phyloP scores from a whole-genome alignment of 1,139 yeast genomes.

The Kodamaea sp. region DNA sequence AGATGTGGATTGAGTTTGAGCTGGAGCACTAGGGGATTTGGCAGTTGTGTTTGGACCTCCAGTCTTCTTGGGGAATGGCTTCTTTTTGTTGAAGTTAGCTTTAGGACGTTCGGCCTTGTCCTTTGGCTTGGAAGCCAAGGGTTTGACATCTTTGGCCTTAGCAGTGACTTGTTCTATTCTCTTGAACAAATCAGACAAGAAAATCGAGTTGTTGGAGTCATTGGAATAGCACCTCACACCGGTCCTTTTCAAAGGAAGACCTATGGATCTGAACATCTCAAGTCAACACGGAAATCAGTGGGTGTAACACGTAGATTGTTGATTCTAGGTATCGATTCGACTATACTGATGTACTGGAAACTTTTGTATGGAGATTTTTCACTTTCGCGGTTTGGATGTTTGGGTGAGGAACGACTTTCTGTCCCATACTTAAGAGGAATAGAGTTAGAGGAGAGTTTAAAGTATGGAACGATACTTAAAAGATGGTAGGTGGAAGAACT shows the following conservation, averaged over 20 bases:
- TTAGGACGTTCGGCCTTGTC: conserved; percentile 14
- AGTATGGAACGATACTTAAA: too few species aligned
- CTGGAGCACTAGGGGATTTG: neutral
- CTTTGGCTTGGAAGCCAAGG: too few species aligned
- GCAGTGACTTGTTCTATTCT: conserved; percentile 36
- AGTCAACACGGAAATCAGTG: too few species aligned
- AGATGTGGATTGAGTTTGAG: neutral
- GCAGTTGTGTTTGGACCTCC: neutral
- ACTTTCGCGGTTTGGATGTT: conserved; percentile 7
- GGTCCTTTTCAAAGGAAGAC: conserved; percentile 7
- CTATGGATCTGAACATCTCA: conserved; percentile 8
- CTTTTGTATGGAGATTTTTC: conserved; percentile 9
- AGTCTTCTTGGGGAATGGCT: conserved; percentile 2
- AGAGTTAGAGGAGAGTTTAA: too few species aligned
- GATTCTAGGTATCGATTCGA: too few species aligned
- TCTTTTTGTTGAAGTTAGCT: conserved; percentile 8
- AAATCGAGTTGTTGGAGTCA: conserved; percentile 14
- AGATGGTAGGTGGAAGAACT: too few species aligned
- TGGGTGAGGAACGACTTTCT: conserved; percentile 5
- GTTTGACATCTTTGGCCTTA: conserved; percentile 15
- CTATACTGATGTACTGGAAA: too few species aligned
- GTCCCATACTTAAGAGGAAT: too few species aligned
- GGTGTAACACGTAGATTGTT: too few species aligned
- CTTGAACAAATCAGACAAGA: conserved; percentile 34
- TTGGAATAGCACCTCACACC: conserved; percentile 17